Percentiles rank a stretch among this genome's conserved stretches.
These are phyloP conservation scores for Thymus mandschuricus DNA, from an alignment of 257 asterid species.

Conservation along the genomic window DNA sequence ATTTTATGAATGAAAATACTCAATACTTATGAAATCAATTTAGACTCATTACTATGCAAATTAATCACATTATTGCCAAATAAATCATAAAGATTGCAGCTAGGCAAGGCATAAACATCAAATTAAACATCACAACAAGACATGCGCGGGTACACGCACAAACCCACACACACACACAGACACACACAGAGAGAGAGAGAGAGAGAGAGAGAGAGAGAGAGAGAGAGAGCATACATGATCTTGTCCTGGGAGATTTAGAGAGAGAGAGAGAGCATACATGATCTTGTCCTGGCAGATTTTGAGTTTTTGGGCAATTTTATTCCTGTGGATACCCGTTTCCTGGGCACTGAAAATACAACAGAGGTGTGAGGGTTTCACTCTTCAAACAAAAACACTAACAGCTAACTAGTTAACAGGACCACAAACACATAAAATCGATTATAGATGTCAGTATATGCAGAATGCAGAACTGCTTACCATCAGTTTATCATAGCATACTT, in stretches of 20 bases:
- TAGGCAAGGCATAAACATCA: too few relatives aligned
- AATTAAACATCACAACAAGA: too few relatives aligned
- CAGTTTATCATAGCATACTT: conserved; percentile 4
- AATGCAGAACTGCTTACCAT: neutral
- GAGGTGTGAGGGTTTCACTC: conserved; percentile 1
- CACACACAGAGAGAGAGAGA: neutral
- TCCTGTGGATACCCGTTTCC: conserved; percentile 67
- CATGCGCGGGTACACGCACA: too few relatives aligned
- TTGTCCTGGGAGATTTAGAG: conserved; percentile 57
- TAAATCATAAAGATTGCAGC: too few relatives aligned
- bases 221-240: conserved; percentile 47
- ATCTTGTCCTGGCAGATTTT: conserved; percentile 69
- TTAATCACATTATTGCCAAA: too few relatives aligned
- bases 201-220: conserved; percentile 31
- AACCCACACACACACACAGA: too few relatives aligned
- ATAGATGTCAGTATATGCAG: neutral
- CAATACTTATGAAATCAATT: too few relatives aligned
- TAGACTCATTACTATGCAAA: too few relatives aligned
- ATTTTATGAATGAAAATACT: too few relatives aligned
- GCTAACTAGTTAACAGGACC: neutral
- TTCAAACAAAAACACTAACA: neutral
- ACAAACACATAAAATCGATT: neutral
- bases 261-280: conserved; percentile 37
- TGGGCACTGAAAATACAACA: conserved; percentile 50
- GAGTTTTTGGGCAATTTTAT: conserved; percentile 69